These are phyloP conservation scores for Litsea cubeba DNA, from an alignment of 164 flowering plant genomes.

Conservation along the genomic window DNA sequence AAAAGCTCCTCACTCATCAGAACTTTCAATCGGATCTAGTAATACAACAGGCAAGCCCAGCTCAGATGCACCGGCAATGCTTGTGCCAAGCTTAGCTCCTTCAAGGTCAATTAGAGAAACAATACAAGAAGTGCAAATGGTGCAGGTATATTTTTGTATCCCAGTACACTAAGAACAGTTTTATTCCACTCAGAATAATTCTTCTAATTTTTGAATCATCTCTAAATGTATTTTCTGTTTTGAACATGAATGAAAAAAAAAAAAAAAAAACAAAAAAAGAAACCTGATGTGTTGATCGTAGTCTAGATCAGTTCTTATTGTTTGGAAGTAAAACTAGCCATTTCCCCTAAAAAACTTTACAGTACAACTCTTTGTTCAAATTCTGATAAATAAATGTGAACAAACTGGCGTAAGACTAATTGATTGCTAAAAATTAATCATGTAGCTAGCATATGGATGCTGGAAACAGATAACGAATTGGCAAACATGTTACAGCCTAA, in stretches of 20 bases:
- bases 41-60: slow-evolving; percentile 19
- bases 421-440: too few relatives aligned
- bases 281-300: background rate
- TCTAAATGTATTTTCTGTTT: background rate
- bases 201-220: background rate
- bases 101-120: slow-evolving; percentile 78
- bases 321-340: background rate
- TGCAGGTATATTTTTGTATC: slow-evolving; percentile 52
- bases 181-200: background rate
- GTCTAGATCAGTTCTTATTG: background rate
- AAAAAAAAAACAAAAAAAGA: background rate
- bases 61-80: slow-evolving; percentile 58
- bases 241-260: background rate
- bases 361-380: too few relatives aligned
- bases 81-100: slow-evolving; percentile 60
- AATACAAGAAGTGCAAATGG: slow-evolving; percentile 86
- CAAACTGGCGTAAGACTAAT: too few relatives aligned
- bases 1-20: slow-evolving; percentile 37
- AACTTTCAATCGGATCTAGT: slow-evolving; percentile 40
- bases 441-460: background rate
- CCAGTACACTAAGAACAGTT: background rate
- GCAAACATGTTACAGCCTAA: background rate
- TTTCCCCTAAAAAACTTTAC: background rate
- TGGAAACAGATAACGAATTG: background rate
- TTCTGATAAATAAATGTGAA: too few relatives aligned